phyloP scores from a whole-genome alignment of 2,329 filamentous ascomycete genomes.

The Monosporascus sp. region DNA sequence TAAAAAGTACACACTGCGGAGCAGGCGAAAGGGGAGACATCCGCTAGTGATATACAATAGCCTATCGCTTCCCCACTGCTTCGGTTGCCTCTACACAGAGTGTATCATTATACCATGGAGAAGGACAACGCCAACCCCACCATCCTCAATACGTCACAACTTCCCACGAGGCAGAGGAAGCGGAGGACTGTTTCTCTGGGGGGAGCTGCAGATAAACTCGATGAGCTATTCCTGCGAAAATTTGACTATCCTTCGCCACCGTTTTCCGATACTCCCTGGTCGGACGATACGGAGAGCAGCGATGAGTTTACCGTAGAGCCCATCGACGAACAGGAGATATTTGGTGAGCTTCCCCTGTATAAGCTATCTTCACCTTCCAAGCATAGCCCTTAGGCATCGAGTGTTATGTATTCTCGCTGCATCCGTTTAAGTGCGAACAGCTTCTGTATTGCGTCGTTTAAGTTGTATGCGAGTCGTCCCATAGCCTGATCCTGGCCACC shows the following conservation, averaged over 20 bases:
- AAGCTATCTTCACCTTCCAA: too few relatives aligned
- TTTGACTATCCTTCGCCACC: constrained; percentile 37
- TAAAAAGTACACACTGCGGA: too few relatives aligned
- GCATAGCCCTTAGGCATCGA: too few relatives aligned
- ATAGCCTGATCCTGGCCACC: too few relatives aligned
- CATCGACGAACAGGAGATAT: constrained; percentile 97
- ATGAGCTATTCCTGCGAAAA: constrained; percentile 40
- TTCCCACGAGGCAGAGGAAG: constrained; percentile 69
- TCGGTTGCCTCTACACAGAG: too few relatives aligned
- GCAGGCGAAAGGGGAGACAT: too few relatives aligned
- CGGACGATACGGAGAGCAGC: constrained; percentile 34
- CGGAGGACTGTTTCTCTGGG: constrained; percentile 41
- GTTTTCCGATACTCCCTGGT: constrained; percentile 32
- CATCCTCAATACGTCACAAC: constrained; percentile 80
- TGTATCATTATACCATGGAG: constrained; percentile 2
- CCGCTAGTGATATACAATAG: too few relatives aligned
- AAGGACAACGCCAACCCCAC: constrained; percentile 84
- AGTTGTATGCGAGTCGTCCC: not conserved
- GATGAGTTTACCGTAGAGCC: constrained; percentile 66
- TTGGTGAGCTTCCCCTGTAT: constrained; percentile 50
- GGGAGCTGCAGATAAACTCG: constrained; percentile 42
- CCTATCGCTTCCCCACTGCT: too few relatives aligned
- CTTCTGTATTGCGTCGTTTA: not conserved
- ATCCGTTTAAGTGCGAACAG: not conserved
- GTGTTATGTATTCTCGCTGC: too few relatives aligned